Conservation (phyloP, 148 eudicot genomes). For the Amaranthus hypochondriacus region DNA sequence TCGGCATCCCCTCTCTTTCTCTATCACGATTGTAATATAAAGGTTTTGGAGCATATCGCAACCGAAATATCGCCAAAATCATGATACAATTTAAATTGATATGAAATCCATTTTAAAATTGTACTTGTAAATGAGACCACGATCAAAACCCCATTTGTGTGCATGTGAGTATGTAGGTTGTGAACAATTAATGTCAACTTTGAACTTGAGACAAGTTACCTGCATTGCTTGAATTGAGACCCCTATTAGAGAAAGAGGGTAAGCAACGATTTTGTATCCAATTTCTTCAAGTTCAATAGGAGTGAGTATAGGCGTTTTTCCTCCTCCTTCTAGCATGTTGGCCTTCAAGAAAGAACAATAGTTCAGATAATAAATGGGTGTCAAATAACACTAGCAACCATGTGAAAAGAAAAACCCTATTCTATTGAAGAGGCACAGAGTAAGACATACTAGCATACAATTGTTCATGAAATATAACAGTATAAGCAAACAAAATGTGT, state of each 20-base stretch:
- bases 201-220: slow-evolving; percentile 35
- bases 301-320: slow-evolving; percentile 87
- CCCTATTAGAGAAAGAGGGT: slow-evolving; percentile 87
- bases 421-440: neutral
- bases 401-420: neutral
- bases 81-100: no score
- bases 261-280: slow-evolving; percentile 82
- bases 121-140: no score
- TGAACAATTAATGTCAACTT: neutral
- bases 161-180: no score
- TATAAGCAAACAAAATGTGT: neutral
- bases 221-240: slow-evolving; percentile 93
- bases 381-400: neutral
- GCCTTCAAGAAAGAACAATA: slow-evolving; percentile 44
- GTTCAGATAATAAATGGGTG: neutral
- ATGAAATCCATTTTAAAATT: no score
- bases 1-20: no score
- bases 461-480: neutral
- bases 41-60: no score
- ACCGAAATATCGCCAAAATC: no score
- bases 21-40: no score
- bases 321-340: slow-evolving; percentile 99
- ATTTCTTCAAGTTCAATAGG: slow-evolving; percentile 80
- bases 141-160: no score
- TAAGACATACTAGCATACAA: neutral